Base-by-base conservation (phyloP, 2,329 filamentous ascomycete species). In the Pseudophaeomoniella oleicola region DNA sequence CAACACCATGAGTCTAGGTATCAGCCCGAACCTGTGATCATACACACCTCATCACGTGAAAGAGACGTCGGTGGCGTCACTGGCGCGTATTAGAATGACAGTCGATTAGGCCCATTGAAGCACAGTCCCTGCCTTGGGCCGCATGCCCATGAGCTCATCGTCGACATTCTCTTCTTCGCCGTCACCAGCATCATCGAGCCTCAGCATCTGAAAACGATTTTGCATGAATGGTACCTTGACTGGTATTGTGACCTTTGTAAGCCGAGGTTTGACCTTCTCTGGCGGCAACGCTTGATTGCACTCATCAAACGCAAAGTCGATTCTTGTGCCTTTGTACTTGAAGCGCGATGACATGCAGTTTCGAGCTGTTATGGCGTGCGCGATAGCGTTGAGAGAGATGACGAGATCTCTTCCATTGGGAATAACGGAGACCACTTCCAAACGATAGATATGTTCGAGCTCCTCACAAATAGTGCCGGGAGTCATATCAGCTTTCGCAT, bases 401-500 rank as follows among this genome's bases (percentile, higher is more conserved):
- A 72, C 72, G 40, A 71, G 79, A 53, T 75, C 71, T 3, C 66
- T 65, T 13, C 66, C 61, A 2, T 58, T 55, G 53, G 81, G 78
- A 5, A 59, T 57, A 32, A 90, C 59, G 31, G 70, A 70, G 48
- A 90, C 65, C 9, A 92, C 70, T 15, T 78, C 63, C 1, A 92
- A 66, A 42, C 83, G 82, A 60, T 88, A 77, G 41, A 92, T 88
- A 52, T 92, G 84, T 16, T 86, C 78, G 27, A 90, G 66, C 47
- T 92, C 81, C 3, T 77, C 68, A 9, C 79, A 74, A 43, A 92
- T 74, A 12, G 59, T 57, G 5, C 71, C 59, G 44, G 77, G 77
- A 0, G 75, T 84, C 45, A 81, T 61, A 37, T 60, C 67, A 37
- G 60, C 60, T 46, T 64, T 64, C 45, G 71, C 72, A 6, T 69